Percentiles rank a stretch among this genome's conserved stretches.
Evolutionary conservation across 352 stramenopile genomes (phyloP).

Genomic region (Phytopythium litorale): DNA sequence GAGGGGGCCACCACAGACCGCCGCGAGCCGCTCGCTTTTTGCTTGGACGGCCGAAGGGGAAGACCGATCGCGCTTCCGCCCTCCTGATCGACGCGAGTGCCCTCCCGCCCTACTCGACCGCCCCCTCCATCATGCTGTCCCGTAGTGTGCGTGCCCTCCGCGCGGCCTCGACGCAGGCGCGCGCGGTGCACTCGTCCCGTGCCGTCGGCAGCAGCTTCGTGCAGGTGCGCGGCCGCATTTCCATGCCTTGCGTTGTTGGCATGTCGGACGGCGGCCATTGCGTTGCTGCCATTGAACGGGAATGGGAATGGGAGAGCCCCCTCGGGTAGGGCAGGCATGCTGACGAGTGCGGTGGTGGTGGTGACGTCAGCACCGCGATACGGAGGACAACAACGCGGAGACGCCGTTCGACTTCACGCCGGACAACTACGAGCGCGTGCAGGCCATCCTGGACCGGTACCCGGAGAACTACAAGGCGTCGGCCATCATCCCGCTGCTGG

Average conservation of each 20-base stretch:
- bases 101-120: background rate
- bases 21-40: constrained; percentile 2
- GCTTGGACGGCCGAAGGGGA: background rate
- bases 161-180: constrained; percentile 22
- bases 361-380: constrained; percentile 90
- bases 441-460: constrained; percentile 96
- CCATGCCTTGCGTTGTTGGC: too few relatives aligned
- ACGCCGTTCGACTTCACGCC: constrained; percentile 98
- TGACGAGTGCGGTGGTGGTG: constrained; percentile 6
- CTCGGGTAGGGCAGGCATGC: background rate
- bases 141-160: constrained; percentile 42
- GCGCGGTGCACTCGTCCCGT: constrained; percentile 44
- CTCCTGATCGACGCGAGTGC: too few relatives aligned
- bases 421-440: constrained; percentile 96
- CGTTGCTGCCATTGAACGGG: too few relatives aligned
- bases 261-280: too few relatives aligned
- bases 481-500: constrained; percentile 98
- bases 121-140: constrained; percentile 41
- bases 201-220: constrained; percentile 19
- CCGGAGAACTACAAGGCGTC: constrained; percentile 99
- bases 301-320: too few relatives aligned
- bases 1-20: background rate
- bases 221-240: constrained; percentile 11
- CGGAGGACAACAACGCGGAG: constrained; percentile 94
- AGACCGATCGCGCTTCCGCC: too few relatives aligned